phyloP scores from a whole-genome alignment of 2,329 filamentous ascomycete species.

The Penicillium sp. region DNA sequence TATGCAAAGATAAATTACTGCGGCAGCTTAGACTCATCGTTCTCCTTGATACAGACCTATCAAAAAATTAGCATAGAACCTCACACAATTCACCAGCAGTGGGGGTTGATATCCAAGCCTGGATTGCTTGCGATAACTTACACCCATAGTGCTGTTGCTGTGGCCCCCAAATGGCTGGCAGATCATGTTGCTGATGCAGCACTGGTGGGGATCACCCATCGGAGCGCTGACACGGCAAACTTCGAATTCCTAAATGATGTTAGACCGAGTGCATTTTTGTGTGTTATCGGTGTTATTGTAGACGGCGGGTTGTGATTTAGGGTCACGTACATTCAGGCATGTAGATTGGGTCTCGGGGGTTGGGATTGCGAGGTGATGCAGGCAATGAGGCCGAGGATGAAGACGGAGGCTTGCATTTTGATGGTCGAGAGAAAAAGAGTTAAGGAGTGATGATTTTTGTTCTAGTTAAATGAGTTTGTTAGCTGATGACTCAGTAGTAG shows the following conservation, averaged over 20 bases:
- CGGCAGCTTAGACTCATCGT: not conserved
- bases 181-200: conserved; percentile 3
- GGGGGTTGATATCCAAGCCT: not conserved
- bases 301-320: not conserved
- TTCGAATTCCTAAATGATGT: not conserved
- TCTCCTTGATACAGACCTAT: not conserved
- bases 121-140: not conserved
- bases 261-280: not conserved
- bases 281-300: no score
- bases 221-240: not conserved
- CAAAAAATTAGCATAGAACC: not conserved
- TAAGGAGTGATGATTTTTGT: not conserved
- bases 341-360: conserved; percentile 2
- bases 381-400: conserved; percentile 16
- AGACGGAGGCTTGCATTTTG: conserved; percentile 16
- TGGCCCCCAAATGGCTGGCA: not conserved
- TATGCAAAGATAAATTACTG: not conserved
- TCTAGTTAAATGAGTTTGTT: not conserved
- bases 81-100: not conserved
- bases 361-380: conserved; percentile 10
- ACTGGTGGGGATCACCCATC: not conserved
- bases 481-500: not conserved
- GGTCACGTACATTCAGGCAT: conserved; percentile 8
- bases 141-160: conserved; percentile 1
- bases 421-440: not conserved